Percentiles rank a stretch among this genome's conserved stretches.
Evolutionary conservation across 1,284 basidiomycete genomes (phyloP).

Genomic region (Leccinum fuscescens): DNA sequence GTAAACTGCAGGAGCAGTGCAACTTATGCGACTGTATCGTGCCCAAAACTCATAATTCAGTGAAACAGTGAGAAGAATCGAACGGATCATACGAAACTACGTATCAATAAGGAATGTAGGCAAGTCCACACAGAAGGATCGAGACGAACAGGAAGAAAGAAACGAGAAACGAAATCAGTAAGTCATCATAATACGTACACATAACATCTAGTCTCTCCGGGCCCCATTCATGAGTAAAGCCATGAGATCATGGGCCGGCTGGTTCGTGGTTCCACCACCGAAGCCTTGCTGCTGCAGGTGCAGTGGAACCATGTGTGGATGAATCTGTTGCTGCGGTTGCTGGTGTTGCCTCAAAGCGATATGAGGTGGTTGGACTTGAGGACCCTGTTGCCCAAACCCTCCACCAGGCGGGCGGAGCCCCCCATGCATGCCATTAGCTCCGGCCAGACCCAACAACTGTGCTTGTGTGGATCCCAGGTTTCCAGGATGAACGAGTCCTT

Average conservation of each 20-base stretch:
- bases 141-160: constrained; percentile 1
- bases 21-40: constrained; percentile 5
- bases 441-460: constrained; percentile 46
- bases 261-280: constrained; percentile 44
- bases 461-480: constrained; percentile 49
- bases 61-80: constrained; percentile 27
- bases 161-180: constrained; percentile 11
- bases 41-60: constrained; percentile 30
- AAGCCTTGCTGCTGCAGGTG: constrained; percentile 61
- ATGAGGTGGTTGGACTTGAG: constrained; percentile 40
- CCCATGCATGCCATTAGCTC: constrained; percentile 36
- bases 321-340: constrained; percentile 42
- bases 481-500: constrained; percentile 48
- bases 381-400: constrained; percentile 55
- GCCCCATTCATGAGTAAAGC: constrained; percentile 72
- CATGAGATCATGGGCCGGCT: constrained; percentile 71
- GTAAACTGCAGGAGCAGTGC: neutral
- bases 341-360: constrained; percentile 45
- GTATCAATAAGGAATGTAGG: constrained; percentile 35
- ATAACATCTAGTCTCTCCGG: constrained; percentile 45
- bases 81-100: constrained; percentile 28
- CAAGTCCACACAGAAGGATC: constrained; percentile 22
- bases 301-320: constrained; percentile 58
- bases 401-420: constrained; percentile 42
- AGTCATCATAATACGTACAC: constrained; percentile 19